Conservation (phyloP, 2,329 filamentous ascomycete genomes). For the Achaetomium macrosporum region DNA sequence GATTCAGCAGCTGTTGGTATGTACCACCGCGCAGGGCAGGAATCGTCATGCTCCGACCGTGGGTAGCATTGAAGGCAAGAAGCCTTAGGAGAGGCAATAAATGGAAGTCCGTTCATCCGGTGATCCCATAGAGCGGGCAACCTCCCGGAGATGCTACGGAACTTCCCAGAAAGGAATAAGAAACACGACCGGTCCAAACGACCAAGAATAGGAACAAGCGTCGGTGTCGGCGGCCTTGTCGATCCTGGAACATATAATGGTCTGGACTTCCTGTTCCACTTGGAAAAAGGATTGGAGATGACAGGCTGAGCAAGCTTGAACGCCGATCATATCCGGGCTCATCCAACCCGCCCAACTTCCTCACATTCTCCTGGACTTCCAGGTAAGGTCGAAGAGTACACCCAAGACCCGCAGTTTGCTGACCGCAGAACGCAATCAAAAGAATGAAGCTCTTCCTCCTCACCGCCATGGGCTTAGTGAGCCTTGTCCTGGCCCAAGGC, state of each 20-base stretch:
- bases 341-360: neutral
- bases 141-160: neutral
- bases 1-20: neutral
- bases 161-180: neutral
- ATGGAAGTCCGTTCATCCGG: conserved; percentile 13
- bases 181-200: neutral
- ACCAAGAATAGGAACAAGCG: conserved; percentile 5
- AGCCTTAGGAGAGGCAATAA: conserved; percentile 1
- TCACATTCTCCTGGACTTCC: neutral
- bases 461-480: conserved; percentile 12
- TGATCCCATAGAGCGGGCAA: conserved; percentile 8
- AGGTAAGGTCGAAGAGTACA: neutral
- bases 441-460: conserved; percentile 19
- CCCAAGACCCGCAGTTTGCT: neutral
- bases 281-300: neutral
- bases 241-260: conserved; percentile 2
- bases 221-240: neutral
- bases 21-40: neutral
- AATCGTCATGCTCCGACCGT: neutral
- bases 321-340: neutral
- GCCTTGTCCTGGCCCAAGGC: conserved; percentile 18
- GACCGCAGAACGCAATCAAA: neutral
- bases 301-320: neutral
- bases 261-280: neutral
- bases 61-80: conserved; percentile 9